These are phyloP conservation scores for Pisolithus orientalis DNA, from an alignment of 768 basidiomycete species.

Conservation along the genomic window DNA sequence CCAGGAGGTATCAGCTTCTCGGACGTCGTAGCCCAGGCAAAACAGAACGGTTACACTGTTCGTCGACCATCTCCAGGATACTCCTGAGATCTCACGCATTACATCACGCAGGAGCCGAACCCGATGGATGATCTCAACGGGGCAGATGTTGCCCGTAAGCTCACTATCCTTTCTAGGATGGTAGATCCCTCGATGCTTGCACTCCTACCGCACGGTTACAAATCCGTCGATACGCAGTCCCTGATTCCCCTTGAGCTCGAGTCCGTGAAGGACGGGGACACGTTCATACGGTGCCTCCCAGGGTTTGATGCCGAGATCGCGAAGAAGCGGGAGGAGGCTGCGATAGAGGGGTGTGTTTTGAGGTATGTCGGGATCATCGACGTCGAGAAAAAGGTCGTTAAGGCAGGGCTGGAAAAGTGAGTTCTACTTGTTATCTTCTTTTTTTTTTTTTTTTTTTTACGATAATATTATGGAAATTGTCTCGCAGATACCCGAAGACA, in stretches of 20 bases:
- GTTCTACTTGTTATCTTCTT: constrained; percentile 20
- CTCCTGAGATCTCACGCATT: not conserved
- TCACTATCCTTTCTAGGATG: constrained; percentile 88
- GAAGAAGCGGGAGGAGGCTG: constrained; percentile 70
- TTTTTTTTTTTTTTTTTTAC: not conserved
- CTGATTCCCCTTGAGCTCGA: constrained; percentile 78
- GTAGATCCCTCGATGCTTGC: constrained; percentile 41
- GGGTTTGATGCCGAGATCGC: constrained; percentile 80
- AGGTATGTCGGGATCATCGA: constrained; percentile 95
- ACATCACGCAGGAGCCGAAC: constrained; percentile 77
- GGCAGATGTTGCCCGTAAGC: constrained; percentile 93
- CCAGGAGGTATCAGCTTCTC: constrained; percentile 75
- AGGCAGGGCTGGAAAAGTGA: constrained; percentile 86
- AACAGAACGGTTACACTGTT: constrained; percentile 93
- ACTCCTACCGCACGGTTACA: constrained; percentile 68
- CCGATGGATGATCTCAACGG: constrained; percentile 96
- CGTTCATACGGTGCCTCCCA: constrained; percentile 74
- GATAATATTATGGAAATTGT: too few relatives aligned
- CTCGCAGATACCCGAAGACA: constrained; percentile 68
- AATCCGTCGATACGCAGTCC: constrained; percentile 74
- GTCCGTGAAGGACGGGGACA: constrained; percentile 64
- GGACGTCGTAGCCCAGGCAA: constrained; percentile 80
- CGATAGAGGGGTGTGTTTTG: constrained; percentile 74
- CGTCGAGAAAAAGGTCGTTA: constrained; percentile 60
- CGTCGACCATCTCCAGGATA: not conserved